Evolutionary conservation across 352 stramenopile species (phyloP), one percentile per base, ranked within the genome.

Genomic region (Pythium dissotocum): DNA sequence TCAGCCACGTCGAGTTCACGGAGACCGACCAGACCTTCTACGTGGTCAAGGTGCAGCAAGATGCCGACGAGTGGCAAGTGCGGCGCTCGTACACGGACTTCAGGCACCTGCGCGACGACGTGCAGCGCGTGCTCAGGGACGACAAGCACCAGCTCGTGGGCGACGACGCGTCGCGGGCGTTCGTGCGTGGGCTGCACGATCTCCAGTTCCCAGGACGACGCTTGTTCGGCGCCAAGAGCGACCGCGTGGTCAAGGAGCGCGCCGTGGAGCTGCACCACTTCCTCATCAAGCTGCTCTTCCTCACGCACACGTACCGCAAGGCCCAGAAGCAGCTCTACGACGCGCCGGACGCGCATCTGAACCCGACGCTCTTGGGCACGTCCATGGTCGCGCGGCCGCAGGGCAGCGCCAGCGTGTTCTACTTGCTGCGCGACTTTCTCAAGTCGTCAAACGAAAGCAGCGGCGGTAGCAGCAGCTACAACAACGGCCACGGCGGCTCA

Each of bases 1-100:
- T 93, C 69, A 79, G 77, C 58, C 85, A 91, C 68, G 83, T 91
- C 65, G 85, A 93, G 78, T 90, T 93, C 76, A 90, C 82, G 35
- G 76, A 78, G 63, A 75, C 73, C 44, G 80, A 78, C 61, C 75
- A 91, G 63, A 87, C 87, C 32, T 72, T 93, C 28, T 93, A 93
- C 71, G 82, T 93, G 24, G 65, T 93, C 35, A 87, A 86, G 6
- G 85, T 93, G 51, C 84, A 89, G 65, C 85, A 91, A 63, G 85
- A 93, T 59, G 61, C 61, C 4, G 85, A 93, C 63, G 78, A 88
- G 54, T 93, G 85, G 85, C 71, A 90, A 46, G 83, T 93, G 51
- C 77, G 80, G 0, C 79, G 83, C 64, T 79, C 78, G 6, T 93
- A 90, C 73, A 82, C 83, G 18, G 85, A 91, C 66, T 93, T 93